Evolutionary conservation across 2,329 filamentous ascomycete species (phyloP).

Genomic region (Trichoderma semiorbis): DNA sequence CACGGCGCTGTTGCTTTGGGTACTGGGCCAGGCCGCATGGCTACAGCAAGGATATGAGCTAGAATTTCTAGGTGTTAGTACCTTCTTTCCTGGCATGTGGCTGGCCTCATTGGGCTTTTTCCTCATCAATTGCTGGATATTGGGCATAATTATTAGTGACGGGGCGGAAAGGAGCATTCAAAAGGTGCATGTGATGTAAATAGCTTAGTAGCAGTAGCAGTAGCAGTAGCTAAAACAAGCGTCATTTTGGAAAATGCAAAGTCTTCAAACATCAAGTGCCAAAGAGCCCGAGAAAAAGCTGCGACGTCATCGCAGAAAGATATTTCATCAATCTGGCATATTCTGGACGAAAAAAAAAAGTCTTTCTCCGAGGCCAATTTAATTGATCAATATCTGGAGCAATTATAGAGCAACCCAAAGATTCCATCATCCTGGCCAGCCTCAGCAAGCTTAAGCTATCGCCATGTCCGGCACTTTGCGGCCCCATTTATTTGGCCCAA

Average conservation of each 20-base stretch:
- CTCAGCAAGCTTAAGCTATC: not conserved
- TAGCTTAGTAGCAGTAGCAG: not conserved
- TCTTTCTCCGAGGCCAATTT: not conserved
- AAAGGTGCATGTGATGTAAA: slow-evolving; percentile 23
- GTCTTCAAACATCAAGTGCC: not conserved
- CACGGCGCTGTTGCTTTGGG: slow-evolving; percentile 66
- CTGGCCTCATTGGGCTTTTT: slow-evolving; percentile 75
- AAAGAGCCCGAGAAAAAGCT: not conserved
- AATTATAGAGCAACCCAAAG: not conserved
- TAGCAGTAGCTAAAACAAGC: not conserved
- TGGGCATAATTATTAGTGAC: slow-evolving; percentile 76
- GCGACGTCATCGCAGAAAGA: not conserved
- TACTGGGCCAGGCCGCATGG: slow-evolving; percentile 71
- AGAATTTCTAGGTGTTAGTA: slow-evolving; percentile 76
- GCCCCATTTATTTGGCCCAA: not conserved
- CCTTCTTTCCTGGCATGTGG: slow-evolving; percentile 84
- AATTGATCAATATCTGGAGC: not conserved
- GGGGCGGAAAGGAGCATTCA: slow-evolving; percentile 28
- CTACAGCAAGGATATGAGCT: slow-evolving; percentile 71
- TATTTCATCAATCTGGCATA: not conserved
- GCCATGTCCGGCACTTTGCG: not conserved
- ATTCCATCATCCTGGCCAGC: not conserved
- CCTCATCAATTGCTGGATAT: slow-evolving; percentile 78
- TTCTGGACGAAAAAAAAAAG: not conserved
- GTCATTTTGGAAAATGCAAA: not conserved